Conservation (phyloP, 1,284 basidiomycete genomes). For the Trametes pubescens region DNA sequence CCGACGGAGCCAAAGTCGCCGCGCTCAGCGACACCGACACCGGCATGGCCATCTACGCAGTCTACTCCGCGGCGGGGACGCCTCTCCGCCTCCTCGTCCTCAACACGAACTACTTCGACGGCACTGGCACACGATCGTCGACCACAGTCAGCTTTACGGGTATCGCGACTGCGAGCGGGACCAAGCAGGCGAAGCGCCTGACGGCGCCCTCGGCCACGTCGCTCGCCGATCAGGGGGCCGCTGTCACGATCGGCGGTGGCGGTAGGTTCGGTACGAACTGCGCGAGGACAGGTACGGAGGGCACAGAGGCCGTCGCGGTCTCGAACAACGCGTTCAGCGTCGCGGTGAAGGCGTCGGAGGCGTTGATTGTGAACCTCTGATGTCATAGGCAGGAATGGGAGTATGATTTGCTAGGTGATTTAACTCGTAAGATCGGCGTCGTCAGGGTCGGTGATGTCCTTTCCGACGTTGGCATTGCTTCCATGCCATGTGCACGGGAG, state of each 20-base stretch:
- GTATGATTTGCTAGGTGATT: too few relatives aligned
- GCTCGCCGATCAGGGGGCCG: slow-evolving; percentile 44
- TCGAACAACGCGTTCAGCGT: slow-evolving; percentile 41
- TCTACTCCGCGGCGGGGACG: slow-evolving; percentile 40
- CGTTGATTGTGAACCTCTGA: slow-evolving; percentile 48
- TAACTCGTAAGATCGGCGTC: too few relatives aligned
- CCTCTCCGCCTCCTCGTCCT: slow-evolving; percentile 47
- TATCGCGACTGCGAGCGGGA: slow-evolving; percentile 34
- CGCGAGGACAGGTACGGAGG: slow-evolving; percentile 40
- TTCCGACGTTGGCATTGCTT: too few relatives aligned
- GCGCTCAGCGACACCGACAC: slow-evolving; percentile 47
- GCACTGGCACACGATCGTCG: slow-evolving; percentile 44
- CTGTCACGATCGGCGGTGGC: slow-evolving; percentile 51
- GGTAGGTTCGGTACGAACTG: slow-evolving; percentile 44
- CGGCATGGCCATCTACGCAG: slow-evolving; percentile 47
- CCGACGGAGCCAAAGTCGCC: slow-evolving; percentile 43
- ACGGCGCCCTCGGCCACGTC: slow-evolving; percentile 48
- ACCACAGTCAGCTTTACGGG: slow-evolving; percentile 44
- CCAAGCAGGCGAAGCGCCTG: slow-evolving; percentile 44
- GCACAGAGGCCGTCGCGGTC: slow-evolving; percentile 42
- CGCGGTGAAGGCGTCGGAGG: slow-evolving; percentile 48
- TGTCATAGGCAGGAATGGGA: too few relatives aligned
- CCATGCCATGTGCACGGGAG: too few relatives aligned
- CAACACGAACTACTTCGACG: slow-evolving; percentile 50
- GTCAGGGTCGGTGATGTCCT: too few relatives aligned